phyloP scores from a whole-genome alignment of 768 basidiomycete species.

The Agrocybe pediades region DNA sequence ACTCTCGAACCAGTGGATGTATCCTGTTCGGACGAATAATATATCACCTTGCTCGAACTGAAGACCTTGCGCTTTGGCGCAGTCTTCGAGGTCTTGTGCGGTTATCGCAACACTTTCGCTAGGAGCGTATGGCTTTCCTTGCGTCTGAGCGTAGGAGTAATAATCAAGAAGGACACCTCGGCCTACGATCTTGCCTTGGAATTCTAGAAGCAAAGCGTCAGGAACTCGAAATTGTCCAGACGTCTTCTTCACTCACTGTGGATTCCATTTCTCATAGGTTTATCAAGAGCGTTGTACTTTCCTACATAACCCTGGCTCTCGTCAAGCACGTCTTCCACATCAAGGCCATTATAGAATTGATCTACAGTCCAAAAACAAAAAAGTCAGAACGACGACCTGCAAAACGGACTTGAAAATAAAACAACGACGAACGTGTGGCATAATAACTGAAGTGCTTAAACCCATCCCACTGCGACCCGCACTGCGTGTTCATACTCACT shows the following conservation, averaged over 20 bases:
- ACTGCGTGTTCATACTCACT: slow-evolving; percentile 23
- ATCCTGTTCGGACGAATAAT: slow-evolving; percentile 26
- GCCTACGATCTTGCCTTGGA: slow-evolving; percentile 28
- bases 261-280: slow-evolving; percentile 23
- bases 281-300: slow-evolving; percentile 12
- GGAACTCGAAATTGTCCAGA: too few species aligned
- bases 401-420: not conserved
- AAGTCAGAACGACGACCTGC: not conserved
- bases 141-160: slow-evolving; percentile 18
- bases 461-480: slow-evolving; percentile 28
- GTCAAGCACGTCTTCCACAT: slow-evolving; percentile 18
- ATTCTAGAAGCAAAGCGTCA: too few species aligned
- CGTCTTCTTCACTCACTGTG: slow-evolving; percentile 15
- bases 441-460: slow-evolving; percentile 22
- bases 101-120: slow-evolving; percentile 18
- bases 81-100: slow-evolving; percentile 20
- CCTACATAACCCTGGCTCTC: slow-evolving; percentile 3
- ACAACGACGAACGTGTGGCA: slow-evolving; percentile 15
- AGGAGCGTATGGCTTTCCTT: slow-evolving; percentile 17
- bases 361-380: slow-evolving; percentile 4
- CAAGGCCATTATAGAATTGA: slow-evolving; percentile 24
- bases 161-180: slow-evolving; percentile 26
- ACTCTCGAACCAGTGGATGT: slow-evolving; percentile 21
- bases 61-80: slow-evolving; percentile 20
- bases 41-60: slow-evolving; percentile 24